Conservation (phyloP, 164 flowering plant genomes). For the Chloranthus sessilifolius region DNA sequence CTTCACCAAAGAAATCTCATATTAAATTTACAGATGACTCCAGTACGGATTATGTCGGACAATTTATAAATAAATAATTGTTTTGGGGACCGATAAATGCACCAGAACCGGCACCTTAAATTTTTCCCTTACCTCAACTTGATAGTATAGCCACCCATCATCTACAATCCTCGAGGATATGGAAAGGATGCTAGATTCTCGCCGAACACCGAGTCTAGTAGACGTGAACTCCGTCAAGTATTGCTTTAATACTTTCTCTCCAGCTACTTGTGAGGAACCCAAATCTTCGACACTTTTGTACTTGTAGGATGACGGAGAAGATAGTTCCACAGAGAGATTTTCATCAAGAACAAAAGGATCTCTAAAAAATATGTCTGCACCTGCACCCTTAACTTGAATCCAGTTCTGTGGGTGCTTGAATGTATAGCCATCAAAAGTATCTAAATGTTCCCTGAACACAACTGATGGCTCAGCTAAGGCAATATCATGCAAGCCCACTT, state of each 20-base stretch:
- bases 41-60: too few relatives aligned
- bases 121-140: conserved; percentile 83
- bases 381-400: conserved; percentile 92
- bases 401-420: conserved; percentile 83
- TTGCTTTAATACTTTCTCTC: conserved; percentile 74
- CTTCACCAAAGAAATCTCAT: too few relatives aligned
- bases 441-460: conserved; percentile 73
- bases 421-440: conserved; percentile 88
- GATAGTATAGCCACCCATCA: conserved; percentile 85
- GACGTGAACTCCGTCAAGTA: conserved; percentile 98
- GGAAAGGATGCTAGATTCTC: conserved; percentile 71
- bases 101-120: too few relatives aligned
- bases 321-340: conserved; percentile 76
- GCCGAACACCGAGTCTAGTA: conserved; percentile 89
- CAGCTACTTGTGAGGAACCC: conserved; percentile 87
- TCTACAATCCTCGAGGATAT: conserved; percentile 81
- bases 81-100: too few relatives aligned
- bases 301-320: conserved; percentile 90
- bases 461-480: conserved; percentile 46
- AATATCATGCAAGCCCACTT: conserved; percentile 15
- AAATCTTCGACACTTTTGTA: conserved; percentile 87
- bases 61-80: too few relatives aligned
- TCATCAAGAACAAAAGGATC: conserved; percentile 95
- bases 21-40: too few relatives aligned
- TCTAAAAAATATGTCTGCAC: conserved; percentile 85